These are phyloP conservation scores for Pyrenochaeta sp. DNA, from an alignment of 2,329 filamentous ascomycete genomes.

Conservation along the genomic window DNA sequence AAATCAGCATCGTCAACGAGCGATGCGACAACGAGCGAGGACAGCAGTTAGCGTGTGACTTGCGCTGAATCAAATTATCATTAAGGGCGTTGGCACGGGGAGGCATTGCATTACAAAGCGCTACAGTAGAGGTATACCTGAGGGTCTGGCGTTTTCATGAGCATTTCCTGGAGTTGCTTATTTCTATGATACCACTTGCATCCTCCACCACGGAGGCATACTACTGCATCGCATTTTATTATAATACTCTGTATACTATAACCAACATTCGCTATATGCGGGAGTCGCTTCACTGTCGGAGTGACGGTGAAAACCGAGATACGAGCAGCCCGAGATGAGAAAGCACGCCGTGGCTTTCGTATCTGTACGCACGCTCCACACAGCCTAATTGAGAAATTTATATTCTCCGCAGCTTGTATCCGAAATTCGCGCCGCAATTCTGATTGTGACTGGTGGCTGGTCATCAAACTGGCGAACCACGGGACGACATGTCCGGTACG, in stretches of 20 bases:
- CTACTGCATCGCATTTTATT: conserved; percentile 14
- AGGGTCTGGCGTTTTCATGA: conserved; percentile 29
- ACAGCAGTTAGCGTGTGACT: conserved; percentile 34
- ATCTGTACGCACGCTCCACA: neutral
- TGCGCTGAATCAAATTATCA: neutral
- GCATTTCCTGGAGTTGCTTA: conserved; percentile 39
- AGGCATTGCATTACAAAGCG: conserved; percentile 9
- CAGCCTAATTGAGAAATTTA: neutral
- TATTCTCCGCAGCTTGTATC: neutral
- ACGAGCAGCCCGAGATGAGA: conserved; percentile 1
- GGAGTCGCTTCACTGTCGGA: neutral
- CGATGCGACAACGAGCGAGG: conserved; percentile 34
- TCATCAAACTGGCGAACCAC: neutral
- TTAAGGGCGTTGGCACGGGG: conserved; percentile 7
- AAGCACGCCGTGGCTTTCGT: conserved; percentile 1
- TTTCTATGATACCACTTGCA: conserved; percentile 40
- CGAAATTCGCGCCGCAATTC: neutral
- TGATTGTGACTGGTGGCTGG: neutral
- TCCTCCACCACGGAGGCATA: conserved; percentile 13
- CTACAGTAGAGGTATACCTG: conserved; percentile 7
- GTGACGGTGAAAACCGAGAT: neutral
- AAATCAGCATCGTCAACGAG: conserved; percentile 34
- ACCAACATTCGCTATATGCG: neutral
- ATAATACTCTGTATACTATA: neutral
- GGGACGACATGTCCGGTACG: neutral